Percentiles rank a stretch among this genome's conserved stretches.
Evolutionary conservation across 2,329 filamentous ascomycete species (phyloP).

Genomic region (Colletotrichum sp.): DNA sequence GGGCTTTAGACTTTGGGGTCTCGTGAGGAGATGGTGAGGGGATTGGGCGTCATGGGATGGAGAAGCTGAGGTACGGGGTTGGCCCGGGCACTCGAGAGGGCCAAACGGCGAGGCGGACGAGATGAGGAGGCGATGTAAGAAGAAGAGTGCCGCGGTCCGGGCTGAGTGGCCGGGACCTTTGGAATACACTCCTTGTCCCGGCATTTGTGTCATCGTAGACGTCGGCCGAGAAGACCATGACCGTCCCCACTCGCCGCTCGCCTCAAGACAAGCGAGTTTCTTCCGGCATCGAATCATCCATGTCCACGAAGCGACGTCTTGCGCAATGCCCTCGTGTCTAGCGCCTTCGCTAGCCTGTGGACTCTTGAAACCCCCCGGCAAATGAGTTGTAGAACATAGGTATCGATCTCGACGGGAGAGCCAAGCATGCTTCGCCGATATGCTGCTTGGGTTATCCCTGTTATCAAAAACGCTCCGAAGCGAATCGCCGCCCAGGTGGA

Average conservation of each 20-base stretch:
- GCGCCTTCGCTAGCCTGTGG: background rate
- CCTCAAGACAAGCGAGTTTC: background rate
- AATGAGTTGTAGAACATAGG: background rate
- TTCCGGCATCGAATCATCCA: background rate
- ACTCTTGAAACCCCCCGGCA: background rate
- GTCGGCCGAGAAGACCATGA: background rate
- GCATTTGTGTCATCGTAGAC: background rate
- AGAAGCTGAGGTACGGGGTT: background rate
- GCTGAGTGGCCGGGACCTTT: background rate
- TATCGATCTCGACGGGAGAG: background rate
- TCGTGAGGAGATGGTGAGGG: background rate
- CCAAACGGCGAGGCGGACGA: background rate
- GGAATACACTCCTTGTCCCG: background rate
- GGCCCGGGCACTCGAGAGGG: background rate
- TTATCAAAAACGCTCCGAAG: background rate
- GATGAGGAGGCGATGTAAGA: background rate
- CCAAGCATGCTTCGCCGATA: background rate
- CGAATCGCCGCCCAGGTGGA: background rate
- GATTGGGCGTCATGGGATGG: background rate
- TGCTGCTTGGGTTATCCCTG: background rate
- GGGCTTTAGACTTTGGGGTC: slow-evolving; percentile 7
- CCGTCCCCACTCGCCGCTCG: background rate
- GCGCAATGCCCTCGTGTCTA: background rate
- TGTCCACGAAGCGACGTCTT: background rate
- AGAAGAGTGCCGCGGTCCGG: background rate